These are phyloP conservation scores for Cryptococcus sp. DNA, from an alignment of 1,284 basidiomycete species.

Conservation along the genomic window DNA sequence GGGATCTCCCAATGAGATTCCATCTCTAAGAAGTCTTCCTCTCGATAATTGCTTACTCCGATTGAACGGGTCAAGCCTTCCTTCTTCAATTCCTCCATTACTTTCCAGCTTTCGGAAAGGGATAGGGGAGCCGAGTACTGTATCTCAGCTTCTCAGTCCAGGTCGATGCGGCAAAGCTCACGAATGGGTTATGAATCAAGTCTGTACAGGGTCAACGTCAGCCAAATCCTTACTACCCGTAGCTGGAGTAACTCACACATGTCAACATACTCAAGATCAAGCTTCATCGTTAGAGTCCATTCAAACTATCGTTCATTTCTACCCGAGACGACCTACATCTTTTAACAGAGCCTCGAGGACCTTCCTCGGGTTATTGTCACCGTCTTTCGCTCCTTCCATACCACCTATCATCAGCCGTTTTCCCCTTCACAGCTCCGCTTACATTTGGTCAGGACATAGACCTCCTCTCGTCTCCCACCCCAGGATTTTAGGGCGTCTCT, in stretches of 20 bases:
- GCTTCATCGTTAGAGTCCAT: conserved; percentile 21
- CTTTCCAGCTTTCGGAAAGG: conserved; percentile 56
- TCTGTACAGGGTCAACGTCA: conserved; percentile 51
- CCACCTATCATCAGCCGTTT: background rate
- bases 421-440: conserved; percentile 10
- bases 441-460: conserved; percentile 57
- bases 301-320: too few species aligned
- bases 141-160: conserved; percentile 8
- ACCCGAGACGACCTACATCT: conserved; percentile 24
- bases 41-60: conserved; percentile 77
- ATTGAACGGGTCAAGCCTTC: conserved; percentile 70
- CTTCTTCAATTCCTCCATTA: conserved; percentile 63
- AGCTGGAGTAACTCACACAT: conserved; percentile 26
- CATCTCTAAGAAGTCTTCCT: conserved; percentile 62
- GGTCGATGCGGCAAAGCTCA: conserved; percentile 8
- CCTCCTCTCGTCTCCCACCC: conserved; percentile 51
- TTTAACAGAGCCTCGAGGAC: conserved; percentile 38
- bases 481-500: conserved; percentile 54
- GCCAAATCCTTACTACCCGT: background rate
- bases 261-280: conserved; percentile 64
- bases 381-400: background rate
- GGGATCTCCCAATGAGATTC: conserved; percentile 55
- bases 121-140: conserved; percentile 42
- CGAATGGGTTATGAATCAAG: conserved; percentile 64
- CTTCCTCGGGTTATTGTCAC: conserved; percentile 28